Evolutionary conservation across 495 filamentous ascomycete species (phyloP).

Genomic region (Annulohypoxylon moriforme): DNA sequence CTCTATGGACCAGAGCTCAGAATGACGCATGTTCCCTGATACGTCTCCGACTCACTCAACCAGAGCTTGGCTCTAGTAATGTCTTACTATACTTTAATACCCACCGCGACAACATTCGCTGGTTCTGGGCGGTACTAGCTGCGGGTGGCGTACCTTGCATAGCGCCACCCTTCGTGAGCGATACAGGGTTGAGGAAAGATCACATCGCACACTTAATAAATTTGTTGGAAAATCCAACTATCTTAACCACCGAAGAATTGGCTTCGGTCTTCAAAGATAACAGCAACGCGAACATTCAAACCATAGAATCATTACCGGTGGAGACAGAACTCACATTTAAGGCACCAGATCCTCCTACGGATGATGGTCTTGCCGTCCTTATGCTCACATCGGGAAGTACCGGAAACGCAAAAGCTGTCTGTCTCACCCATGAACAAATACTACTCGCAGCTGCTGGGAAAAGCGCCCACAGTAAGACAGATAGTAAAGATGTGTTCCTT

Average conservation of each 20-base stretch:
- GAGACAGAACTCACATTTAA: neutral
- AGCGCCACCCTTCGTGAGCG: conserved; percentile 2
- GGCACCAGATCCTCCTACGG: neutral
- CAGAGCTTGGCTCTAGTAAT: neutral
- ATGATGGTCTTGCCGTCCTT: neutral
- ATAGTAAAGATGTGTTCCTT: conserved; percentile 5
- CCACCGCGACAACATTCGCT: conserved; percentile 11
- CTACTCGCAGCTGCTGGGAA: neutral
- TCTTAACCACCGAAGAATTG: neutral
- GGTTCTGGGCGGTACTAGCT: conserved; percentile 5
- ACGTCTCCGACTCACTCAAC: neutral
- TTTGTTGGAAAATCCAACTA: conserved; percentile 6
- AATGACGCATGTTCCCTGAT: conserved; percentile 4
- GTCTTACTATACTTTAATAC: conserved; percentile 5
- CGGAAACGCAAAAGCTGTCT: conserved; percentile 5
- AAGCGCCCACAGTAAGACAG: conserved; percentile 1
- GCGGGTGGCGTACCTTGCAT: conserved; percentile 7
- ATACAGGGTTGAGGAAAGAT: neutral
- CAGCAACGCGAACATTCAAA: conserved; percentile 2
- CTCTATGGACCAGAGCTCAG: conserved; percentile 9
- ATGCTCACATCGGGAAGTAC: conserved; percentile 5
- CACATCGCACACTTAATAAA: conserved; percentile 1
- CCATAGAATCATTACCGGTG: conserved; percentile 1
- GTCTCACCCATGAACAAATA: conserved; percentile 2
- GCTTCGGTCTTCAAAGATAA: neutral